Conservation (phyloP, 192 early-diverging fungal genomes). For the Backusella westeae region DNA sequence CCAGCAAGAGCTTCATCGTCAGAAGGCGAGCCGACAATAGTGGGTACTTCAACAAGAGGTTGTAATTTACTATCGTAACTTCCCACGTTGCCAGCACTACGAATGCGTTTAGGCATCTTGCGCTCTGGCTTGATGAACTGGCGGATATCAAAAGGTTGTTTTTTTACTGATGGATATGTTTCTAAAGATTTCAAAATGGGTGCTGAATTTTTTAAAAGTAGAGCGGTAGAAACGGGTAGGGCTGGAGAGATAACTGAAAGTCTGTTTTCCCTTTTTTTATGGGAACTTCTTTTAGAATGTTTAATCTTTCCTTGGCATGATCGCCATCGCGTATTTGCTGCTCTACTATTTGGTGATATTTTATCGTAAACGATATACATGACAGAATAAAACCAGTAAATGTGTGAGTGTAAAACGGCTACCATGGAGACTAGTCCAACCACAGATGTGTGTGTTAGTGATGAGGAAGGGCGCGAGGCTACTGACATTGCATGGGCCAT, state of each 20-base stretch:
- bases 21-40: not conserved
- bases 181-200: not conserved
- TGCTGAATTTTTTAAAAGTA: not conserved
- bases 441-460: not conserved
- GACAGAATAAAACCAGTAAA: not conserved
- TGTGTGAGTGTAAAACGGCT: constrained; percentile 3
- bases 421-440: not conserved
- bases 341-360: not conserved
- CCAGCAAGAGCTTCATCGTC: not conserved
- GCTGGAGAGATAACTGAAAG: not conserved
- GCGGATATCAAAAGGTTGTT: not conserved
- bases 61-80: not conserved
- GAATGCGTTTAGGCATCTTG: not conserved
- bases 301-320: not conserved
- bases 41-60: not conserved
- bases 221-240: not conserved
- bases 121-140: not conserved
- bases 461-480: not conserved
- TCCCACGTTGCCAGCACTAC: not conserved
- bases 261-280: not conserved
- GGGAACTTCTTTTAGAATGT: not conserved
- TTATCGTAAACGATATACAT: constrained; percentile 10
- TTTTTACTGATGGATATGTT: not conserved
- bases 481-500: not conserved
- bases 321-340: not conserved